Conservation (phyloP, 441 rosid genomes). For the Omphalea diandra region DNA sequence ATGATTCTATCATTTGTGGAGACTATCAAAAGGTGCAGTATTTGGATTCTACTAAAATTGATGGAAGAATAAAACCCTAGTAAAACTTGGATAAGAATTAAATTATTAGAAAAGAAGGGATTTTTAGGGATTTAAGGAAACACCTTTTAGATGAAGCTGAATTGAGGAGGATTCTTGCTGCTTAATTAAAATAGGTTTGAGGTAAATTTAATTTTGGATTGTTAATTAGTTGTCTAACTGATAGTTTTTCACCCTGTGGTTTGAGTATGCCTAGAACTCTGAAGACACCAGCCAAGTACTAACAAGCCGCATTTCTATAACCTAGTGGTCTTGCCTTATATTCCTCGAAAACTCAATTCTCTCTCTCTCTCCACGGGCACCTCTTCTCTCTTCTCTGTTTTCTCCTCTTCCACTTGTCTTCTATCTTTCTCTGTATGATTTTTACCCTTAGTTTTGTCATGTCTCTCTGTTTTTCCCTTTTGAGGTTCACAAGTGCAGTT, state of each 20-base stretch:
- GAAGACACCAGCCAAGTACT: neutral
- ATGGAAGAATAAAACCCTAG: neutral
- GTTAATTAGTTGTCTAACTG: neutral
- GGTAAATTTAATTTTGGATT: neutral
- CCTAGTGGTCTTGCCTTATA: neutral
- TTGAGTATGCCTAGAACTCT: neutral
- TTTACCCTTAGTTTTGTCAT: neutral
- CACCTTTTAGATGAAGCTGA: conserved; percentile 4
- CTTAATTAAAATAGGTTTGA: neutral
- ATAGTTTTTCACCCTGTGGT: too few species aligned
- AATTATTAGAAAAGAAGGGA: neutral
- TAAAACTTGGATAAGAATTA: neutral
- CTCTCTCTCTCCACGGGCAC: neutral
- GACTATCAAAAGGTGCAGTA: neutral
- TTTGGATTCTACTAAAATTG: neutral
- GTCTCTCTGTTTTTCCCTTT: neutral
- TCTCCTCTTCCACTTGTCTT: too few species aligned
- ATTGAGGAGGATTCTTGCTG: neutral
- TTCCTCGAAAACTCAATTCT: neutral
- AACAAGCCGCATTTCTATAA: too few species aligned
- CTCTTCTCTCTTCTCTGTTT: too few species aligned
- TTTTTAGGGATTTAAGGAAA: conserved; percentile 1
- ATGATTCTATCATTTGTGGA: too few species aligned
- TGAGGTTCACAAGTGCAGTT: neutral
- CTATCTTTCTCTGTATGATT: too few species aligned